Evolutionary conservation across 305 asterid genomes (phyloP).

Genomic region (Fraxinus greggii): DNA sequence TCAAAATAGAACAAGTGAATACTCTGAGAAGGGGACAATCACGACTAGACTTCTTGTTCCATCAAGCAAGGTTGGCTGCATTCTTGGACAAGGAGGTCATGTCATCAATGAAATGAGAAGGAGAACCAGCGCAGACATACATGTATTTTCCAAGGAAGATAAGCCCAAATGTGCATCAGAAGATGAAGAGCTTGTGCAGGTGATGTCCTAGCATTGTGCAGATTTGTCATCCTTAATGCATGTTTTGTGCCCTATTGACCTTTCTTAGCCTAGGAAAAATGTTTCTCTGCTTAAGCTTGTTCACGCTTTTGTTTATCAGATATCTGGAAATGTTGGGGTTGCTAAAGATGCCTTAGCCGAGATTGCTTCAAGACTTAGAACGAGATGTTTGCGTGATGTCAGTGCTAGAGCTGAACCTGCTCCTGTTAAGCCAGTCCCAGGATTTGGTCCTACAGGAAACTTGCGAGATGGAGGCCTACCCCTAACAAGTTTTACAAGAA

Average conservation of each 20-base stretch:
- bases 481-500: constrained; percentile 33
- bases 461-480: constrained; percentile 39
- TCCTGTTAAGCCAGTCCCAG: constrained; percentile 45
- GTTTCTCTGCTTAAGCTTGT: constrained; percentile 17
- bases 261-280: constrained; percentile 14
- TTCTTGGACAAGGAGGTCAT: constrained; percentile 82
- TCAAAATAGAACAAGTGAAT: constrained; percentile 64
- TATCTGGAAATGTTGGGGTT: constrained; percentile 65
- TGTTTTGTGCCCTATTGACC: background rate
- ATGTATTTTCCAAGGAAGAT: constrained; percentile 67
- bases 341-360: constrained; percentile 81
- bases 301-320: constrained; percentile 38
- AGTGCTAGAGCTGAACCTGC: constrained; percentile 50
- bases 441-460: constrained; percentile 45
- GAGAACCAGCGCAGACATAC: constrained; percentile 78
- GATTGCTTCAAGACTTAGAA: constrained; percentile 70
- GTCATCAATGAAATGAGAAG: constrained; percentile 84
- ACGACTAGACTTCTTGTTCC: constrained; percentile 75
- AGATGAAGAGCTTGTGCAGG: constrained; percentile 95
- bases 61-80: constrained; percentile 83
- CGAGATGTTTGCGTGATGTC: constrained; percentile 63
- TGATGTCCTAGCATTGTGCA: constrained; percentile 30
- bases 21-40: constrained; percentile 61
- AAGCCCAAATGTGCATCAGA: constrained; percentile 70
- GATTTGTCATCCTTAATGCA: background rate